Conservation (phyloP, 768 basidiomycete genomes). For the Hericium erinaceus region DNA sequence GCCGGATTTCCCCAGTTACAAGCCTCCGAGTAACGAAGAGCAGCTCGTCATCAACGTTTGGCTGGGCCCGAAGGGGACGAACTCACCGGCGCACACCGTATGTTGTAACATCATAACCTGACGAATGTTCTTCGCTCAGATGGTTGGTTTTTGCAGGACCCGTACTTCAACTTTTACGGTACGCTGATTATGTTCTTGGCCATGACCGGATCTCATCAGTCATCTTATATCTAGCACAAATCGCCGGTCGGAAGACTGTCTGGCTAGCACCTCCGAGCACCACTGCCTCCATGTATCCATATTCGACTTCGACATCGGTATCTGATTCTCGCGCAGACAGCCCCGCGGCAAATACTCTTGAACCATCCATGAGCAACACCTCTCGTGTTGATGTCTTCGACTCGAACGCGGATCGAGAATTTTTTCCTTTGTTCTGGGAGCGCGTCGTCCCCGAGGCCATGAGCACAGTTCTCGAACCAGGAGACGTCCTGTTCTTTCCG, state of each 20-base stretch:
- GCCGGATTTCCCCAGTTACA: conserved; percentile 39
- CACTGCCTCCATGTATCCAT: conserved; percentile 52
- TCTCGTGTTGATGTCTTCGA: conserved; percentile 73
- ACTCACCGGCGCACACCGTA: conserved; percentile 85
- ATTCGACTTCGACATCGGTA: conserved; percentile 16
- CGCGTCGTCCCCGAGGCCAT: conserved; percentile 52
- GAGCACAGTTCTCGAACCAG: conserved; percentile 59
- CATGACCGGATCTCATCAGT: not conserved
- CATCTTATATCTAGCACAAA: conserved; percentile 51
- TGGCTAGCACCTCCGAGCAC: conserved; percentile 78
- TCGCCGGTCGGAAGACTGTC: conserved; percentile 81
- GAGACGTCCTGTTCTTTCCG: conserved; percentile 85
- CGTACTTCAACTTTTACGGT: conserved; percentile 90
- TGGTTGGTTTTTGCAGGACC: conserved; percentile 49
- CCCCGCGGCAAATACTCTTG: conserved; percentile 29
- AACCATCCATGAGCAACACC: conserved; percentile 67
- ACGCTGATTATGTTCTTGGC: conserved; percentile 13
- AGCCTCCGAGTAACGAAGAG: conserved; percentile 56
- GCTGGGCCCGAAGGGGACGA: conserved; percentile 71
- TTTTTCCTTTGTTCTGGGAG: conserved; percentile 44
- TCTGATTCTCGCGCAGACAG: conserved; percentile 20
- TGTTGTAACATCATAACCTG: conserved; percentile 26
- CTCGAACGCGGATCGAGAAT: conserved; percentile 17
- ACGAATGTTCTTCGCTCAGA: conserved; percentile 1
- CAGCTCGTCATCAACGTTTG: conserved; percentile 67